phyloP scores from a whole-genome alignment of 2,329 filamentous ascomycete species.

The Fusarium sp. region DNA sequence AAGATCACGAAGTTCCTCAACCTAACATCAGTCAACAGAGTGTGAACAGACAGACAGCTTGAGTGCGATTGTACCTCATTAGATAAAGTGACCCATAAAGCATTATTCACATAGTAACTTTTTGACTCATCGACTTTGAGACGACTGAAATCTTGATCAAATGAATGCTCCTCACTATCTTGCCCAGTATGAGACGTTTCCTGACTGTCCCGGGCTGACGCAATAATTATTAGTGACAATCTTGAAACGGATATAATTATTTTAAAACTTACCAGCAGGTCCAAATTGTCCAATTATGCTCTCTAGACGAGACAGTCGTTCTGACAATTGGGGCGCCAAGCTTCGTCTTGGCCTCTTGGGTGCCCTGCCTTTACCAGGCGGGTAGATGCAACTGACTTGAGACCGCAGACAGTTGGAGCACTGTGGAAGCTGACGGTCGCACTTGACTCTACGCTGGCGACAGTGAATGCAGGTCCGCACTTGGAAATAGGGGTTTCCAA shows the following conservation, averaged over 20 bases:
- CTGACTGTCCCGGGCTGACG: neutral
- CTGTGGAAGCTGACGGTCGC: neutral
- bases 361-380: neutral
- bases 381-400: neutral
- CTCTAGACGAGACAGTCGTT: neutral
- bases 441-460: neutral
- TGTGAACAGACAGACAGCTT: too few relatives aligned
- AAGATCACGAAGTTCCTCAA: neutral
- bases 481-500: neutral
- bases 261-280: neutral
- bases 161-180: neutral
- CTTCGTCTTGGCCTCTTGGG: neutral
- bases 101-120: neutral
- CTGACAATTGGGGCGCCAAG: neutral
- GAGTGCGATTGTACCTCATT: neutral
- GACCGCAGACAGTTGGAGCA: neutral
- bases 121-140: neutral
- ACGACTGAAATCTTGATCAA: neutral
- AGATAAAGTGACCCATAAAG: neutral
- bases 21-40: neutral
- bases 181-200: neutral
- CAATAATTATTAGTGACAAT: fast-evolving
- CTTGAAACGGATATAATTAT: fast-evolving
- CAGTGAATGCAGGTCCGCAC: neutral
- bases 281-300: neutral